A percentile compares a stretch with the other conserved stretches of the same genome.
Evolutionary conservation across 805 yeast genomes (phyloP).

Genomic region (Saccharomycopsis guyanensis): DNA sequence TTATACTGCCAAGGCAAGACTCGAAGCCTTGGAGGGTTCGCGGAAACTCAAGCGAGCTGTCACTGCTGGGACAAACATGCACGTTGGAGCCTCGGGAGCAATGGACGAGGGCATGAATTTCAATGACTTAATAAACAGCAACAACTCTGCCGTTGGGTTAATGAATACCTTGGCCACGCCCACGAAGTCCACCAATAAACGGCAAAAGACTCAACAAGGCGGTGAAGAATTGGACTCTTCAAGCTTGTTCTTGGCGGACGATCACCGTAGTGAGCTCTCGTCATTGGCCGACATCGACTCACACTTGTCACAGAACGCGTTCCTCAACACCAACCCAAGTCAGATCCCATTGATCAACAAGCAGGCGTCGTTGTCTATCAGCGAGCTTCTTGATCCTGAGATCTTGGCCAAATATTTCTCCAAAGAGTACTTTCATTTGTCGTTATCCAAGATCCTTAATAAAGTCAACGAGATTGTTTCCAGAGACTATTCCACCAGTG

Average conservation of each 20-base stretch:
- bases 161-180: slow-evolving; percentile 3
- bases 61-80: neutral
- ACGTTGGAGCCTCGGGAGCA: neutral
- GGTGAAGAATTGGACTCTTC: slow-evolving; percentile 12
- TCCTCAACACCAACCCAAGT: slow-evolving; percentile 25
- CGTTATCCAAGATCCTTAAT: slow-evolving; percentile 28
- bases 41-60: neutral
- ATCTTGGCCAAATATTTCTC: slow-evolving; percentile 26
- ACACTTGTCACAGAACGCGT: slow-evolving; percentile 23
- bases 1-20: slow-evolving; percentile 35
- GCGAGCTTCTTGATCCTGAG: slow-evolving; percentile 24
- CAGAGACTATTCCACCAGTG: slow-evolving; percentile 34
- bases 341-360: slow-evolving; percentile 28
- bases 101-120: slow-evolving; percentile 1
- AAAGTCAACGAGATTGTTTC: slow-evolving; percentile 34
- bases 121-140: neutral
- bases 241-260: slow-evolving; percentile 31
- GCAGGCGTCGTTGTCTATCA: slow-evolving; percentile 12
- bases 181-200: slow-evolving; percentile 12
- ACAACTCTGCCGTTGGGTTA: neutral
- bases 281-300: slow-evolving; percentile 21
- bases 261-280: slow-evolving; percentile 31
- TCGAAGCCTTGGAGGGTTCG: neutral
- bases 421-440: slow-evolving; percentile 28
- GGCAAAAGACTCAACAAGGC: neutral